Evolutionary conservation across 169 alveolate species (phyloP).

Genomic region (Cystoisospora suis): DNA sequence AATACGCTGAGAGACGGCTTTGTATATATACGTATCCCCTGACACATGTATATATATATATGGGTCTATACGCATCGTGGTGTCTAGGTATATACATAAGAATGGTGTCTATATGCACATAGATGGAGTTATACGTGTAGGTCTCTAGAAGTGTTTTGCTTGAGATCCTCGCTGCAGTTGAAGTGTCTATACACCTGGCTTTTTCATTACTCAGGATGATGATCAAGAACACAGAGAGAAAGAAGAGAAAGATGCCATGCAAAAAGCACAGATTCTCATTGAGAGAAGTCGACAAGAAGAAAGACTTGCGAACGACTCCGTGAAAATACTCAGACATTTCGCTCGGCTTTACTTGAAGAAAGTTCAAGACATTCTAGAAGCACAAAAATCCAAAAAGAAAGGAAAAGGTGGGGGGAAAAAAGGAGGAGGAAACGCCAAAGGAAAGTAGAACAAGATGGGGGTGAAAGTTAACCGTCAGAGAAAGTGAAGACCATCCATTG

Average conservation of each 20-base stretch:
- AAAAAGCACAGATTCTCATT: neutral
- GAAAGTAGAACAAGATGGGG: no score
- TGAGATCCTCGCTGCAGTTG: no score
- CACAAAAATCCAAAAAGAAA: neutral
- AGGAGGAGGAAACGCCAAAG: neutral
- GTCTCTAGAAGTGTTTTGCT: no score
- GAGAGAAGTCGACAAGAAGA: neutral
- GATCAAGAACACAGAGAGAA: neutral
- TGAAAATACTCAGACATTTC: neutral
- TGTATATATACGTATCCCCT: no score
- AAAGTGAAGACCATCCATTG: no score
- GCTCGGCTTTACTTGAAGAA: slow-evolving; percentile 10
- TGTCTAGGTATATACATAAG: no score
- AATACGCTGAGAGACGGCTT: no score
- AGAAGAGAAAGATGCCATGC: slow-evolving; percentile 15
- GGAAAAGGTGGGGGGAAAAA: neutral
- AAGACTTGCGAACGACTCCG: neutral
- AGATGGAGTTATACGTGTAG: no score
- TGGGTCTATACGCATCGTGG: neutral
- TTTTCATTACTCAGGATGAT: neutral
- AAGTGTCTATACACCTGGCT: neutral
- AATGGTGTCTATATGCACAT: no score
- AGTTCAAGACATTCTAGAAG: neutral
- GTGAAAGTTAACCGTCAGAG: no score
- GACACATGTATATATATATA: no score